These are phyloP conservation scores for Leptodermis oblonga DNA, from an alignment of 257 asterid species.

Conservation along the genomic window DNA sequence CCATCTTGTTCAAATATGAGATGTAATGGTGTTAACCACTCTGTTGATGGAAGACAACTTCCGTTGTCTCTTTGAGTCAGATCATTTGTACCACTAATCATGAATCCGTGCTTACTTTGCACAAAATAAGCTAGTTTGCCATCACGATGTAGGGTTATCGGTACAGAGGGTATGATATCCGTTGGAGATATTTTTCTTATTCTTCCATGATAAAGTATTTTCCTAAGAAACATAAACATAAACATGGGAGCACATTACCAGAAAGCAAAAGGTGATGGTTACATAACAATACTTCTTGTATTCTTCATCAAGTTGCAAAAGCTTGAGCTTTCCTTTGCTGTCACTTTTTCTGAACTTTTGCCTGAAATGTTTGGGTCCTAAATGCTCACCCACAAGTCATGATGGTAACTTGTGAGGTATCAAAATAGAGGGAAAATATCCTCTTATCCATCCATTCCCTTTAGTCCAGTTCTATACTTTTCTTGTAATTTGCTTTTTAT, in stretches of 20 bases:
- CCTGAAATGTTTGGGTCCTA: slow-evolving; percentile 2
- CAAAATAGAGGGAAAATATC: background rate
- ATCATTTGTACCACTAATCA: too few relatives aligned
- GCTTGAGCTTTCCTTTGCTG: background rate
- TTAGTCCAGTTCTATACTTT: too few relatives aligned
- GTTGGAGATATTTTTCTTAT: background rate
- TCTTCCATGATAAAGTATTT: background rate
- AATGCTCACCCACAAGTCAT: too few relatives aligned
- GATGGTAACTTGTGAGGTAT: background rate
- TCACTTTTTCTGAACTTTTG: background rate
- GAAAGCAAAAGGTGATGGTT: background rate
- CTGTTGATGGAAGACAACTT: too few relatives aligned
- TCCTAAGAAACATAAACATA: too few relatives aligned
- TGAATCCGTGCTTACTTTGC: too few relatives aligned
- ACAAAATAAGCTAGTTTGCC: too few relatives aligned
- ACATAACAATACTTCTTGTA: background rate
- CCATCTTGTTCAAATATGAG: background rate
- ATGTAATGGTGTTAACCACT: background rate
- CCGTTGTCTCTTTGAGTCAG: too few relatives aligned
- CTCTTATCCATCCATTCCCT: background rate
- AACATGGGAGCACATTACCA: background rate
- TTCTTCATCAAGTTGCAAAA: slow-evolving; percentile 2
- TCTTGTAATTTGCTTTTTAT: too few relatives aligned
- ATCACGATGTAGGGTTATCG: too few relatives aligned
- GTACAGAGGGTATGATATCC: too few relatives aligned